These are phyloP conservation scores for Paspalum vaginatum DNA, from an alignment of 176 grass and related monocot genomes.

Conservation along the genomic window DNA sequence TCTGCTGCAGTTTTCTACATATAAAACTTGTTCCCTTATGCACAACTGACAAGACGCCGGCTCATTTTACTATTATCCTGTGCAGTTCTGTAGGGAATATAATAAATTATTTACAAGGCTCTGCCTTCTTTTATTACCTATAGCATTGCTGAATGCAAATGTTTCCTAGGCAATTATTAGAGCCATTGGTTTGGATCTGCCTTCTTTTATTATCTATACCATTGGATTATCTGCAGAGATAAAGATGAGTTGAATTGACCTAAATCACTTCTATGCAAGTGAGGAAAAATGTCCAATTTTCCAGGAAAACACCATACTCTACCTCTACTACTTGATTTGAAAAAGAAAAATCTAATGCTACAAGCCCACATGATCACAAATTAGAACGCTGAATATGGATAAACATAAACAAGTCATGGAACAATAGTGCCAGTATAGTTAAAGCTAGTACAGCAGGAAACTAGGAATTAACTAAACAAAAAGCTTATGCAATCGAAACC, in stretches of 20 bases:
- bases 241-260: constrained; percentile 15
- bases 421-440: not conserved
- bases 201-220: constrained; percentile 17
- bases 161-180: not conserved
- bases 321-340: not conserved
- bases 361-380: not conserved
- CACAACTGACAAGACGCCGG: not conserved
- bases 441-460: not conserved
- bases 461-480: not conserved
- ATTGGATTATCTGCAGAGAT: not conserved
- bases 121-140: not conserved
- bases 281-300: not conserved
- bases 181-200: constrained; percentile 9
- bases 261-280: not conserved
- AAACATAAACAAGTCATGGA: not conserved
- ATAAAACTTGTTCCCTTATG: not conserved
- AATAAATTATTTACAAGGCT: constrained; percentile 5
- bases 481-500: not conserved
- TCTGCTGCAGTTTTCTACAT: not conserved
- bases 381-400: not conserved
- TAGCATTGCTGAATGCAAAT: constrained; percentile 28
- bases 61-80: not conserved
- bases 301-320: not conserved
- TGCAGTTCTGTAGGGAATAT: constrained; percentile 10
- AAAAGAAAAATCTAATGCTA: not conserved